Evolutionary conservation across 2,329 filamentous ascomycete genomes (phyloP), one percentile per base, ranked within the genome.

Genomic region (Phaeophleospora eucalypticola): DNA sequence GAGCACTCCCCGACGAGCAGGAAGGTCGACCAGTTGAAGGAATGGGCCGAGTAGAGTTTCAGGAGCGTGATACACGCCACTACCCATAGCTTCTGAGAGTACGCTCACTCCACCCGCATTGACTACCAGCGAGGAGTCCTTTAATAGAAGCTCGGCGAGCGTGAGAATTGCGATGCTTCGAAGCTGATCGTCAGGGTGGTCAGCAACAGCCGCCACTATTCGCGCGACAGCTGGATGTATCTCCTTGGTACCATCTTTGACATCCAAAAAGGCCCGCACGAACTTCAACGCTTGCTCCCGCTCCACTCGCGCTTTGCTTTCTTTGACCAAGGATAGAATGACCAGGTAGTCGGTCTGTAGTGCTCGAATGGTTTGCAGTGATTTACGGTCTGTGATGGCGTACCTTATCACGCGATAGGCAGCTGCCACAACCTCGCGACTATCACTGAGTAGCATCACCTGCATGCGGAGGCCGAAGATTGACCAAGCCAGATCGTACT

Each of bases 281-380:
- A 98, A 96, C 66, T 98, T 98, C 60, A 98, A 74, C 10, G 93
- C 93, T 69, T 98, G 93, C 67, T 98, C 93, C 44, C 94, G 81
- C 71, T 98, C 93, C 15, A 98, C 87, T 58, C 91, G 90, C n/a
- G 91, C 88, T 67, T 96, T 97, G 62, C 87, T 86, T 66, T 97
- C 93, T 65, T 97, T 97, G 55, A 94, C 89, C 27, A 98, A 74
- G 1, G 93, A 97, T 60, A 91, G 76, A 33, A 95, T 89, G 20
- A 96, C 90, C 16, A 97, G 75, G 59, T 89, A 91, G 65, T 98
- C 94, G 0, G 89, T 97, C 57, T 96, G 90, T 16, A 97, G 73
- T 12, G 79, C 79, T 46, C 91, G 82, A 51, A 98, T 95, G 41
- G 84, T 95, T 64, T 87, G 86, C 18, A 98, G 76, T 2, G 93